phyloP scores from a whole-genome alignment of 2,329 filamentous ascomycete genomes.

The Alternaria gaisen region DNA sequence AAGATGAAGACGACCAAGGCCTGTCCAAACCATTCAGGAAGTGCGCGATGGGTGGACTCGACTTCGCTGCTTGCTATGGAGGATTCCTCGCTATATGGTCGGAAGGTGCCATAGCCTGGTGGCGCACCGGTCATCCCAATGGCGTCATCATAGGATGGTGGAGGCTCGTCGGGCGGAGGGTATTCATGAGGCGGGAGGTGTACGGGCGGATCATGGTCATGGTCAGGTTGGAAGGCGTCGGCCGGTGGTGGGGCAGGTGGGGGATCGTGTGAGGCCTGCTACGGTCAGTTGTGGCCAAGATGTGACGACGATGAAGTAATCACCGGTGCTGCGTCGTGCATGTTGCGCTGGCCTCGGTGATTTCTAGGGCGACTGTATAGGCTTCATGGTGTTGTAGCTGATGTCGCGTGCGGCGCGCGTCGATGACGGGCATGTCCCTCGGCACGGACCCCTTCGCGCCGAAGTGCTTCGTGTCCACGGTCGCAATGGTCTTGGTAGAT shows the following conservation, averaged over 20 bases:
- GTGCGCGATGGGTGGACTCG: slow-evolving; percentile 30
- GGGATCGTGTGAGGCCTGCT: slow-evolving; percentile 16
- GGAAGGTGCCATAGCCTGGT: slow-evolving; percentile 43
- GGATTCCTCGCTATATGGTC: slow-evolving; percentile 40
- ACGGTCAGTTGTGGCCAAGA: background rate
- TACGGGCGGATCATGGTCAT: slow-evolving; percentile 17
- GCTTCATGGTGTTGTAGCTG: slow-evolving; percentile 16
- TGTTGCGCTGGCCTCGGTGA: slow-evolving; percentile 8
- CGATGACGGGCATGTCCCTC: slow-evolving; percentile 21
- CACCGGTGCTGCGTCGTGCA: slow-evolving; percentile 23
- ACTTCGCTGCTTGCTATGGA: slow-evolving; percentile 43
- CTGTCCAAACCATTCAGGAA: slow-evolving; percentile 45
- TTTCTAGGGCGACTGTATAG: background rate
- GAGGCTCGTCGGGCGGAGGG: slow-evolving; percentile 36
- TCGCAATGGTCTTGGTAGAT: slow-evolving; percentile 19
- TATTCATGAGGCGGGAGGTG: background rate
- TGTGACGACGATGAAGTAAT: background rate
- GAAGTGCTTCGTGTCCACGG: slow-evolving; percentile 26
- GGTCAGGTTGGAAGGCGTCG: background rate
- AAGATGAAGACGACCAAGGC: slow-evolving; percentile 37
- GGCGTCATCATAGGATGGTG: slow-evolving; percentile 48
- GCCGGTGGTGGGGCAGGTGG: slow-evolving; percentile 21
- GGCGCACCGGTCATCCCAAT: slow-evolving; percentile 35
- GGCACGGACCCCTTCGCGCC: slow-evolving; percentile 23
- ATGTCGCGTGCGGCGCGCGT: slow-evolving; percentile 25